These are phyloP conservation scores for Trichophyton equinum DNA, from an alignment of 2,329 filamentous ascomycete species.

Conservation along the genomic window DNA sequence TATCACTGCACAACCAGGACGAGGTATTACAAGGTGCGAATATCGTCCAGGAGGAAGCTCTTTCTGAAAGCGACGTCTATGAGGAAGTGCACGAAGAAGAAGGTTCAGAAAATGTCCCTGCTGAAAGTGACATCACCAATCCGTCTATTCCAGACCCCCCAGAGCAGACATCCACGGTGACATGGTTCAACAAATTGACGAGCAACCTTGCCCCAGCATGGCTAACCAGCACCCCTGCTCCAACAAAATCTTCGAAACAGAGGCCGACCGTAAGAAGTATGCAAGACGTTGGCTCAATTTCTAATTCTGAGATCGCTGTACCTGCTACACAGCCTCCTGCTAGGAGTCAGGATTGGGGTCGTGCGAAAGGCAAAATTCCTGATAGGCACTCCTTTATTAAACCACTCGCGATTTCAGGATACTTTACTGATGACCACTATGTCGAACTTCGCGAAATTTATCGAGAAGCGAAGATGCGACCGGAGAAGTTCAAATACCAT, in stretches of 20 bases:
- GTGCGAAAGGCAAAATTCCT: background rate
- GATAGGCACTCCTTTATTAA: constrained; percentile 6
- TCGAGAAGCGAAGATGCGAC: constrained; percentile 25
- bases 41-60: too few species aligned
- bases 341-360: background rate
- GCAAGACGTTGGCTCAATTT: background rate
- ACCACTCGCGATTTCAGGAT: constrained; percentile 25
- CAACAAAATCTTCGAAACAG: constrained; percentile 1
- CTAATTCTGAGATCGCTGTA: background rate
- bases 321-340: background rate
- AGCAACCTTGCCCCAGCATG: constrained; percentile 13
- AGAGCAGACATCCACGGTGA: constrained; percentile 16
- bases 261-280: background rate
- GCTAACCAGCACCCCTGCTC: constrained; percentile 8
- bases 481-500: constrained; percentile 28
- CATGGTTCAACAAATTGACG: constrained; percentile 26
- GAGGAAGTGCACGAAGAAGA: background rate
- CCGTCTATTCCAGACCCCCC: background rate
- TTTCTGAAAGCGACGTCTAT: background rate
- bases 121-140: background rate
- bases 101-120: background rate
- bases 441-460: constrained; percentile 28
- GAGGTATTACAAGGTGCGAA: background rate
- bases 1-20: background rate
- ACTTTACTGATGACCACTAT: constrained; percentile 33